Percentiles rank a stretch among this genome's conserved stretches.
phyloP scores from a whole-genome alignment of 306 rosid species.

The Lathyrus aphaca region DNA sequence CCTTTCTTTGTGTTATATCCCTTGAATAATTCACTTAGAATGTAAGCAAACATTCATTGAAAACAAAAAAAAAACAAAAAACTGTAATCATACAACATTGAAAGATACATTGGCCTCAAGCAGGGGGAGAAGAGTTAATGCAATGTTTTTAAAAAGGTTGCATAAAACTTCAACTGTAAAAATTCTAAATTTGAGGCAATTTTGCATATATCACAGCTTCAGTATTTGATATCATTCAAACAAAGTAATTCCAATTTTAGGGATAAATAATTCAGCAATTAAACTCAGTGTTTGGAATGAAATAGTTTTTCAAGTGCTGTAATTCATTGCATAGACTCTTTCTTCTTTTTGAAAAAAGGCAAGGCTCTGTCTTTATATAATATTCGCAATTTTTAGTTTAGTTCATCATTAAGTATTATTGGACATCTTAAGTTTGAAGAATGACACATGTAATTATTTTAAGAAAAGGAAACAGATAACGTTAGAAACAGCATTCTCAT shows the following conservation, averaged over 20 bases:
- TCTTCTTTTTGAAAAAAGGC: not conserved
- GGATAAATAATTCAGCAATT: not conserved
- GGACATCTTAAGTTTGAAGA: constrained; percentile 33
- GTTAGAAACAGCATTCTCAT: constrained; percentile 31
- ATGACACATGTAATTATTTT: constrained; percentile 9
- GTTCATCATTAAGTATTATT: not conserved
- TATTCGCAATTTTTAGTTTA: not conserved
- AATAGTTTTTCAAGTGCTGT: constrained; percentile 29
- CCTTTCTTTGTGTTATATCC: not conserved
- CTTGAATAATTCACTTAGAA: constrained; percentile 13
- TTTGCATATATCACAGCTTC: constrained; percentile 20
- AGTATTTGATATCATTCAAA: constrained; percentile 2
- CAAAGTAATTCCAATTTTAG: not conserved
- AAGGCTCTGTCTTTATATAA: not conserved
- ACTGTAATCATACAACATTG: not conserved
- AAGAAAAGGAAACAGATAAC: constrained; percentile 31
- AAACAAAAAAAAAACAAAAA: not conserved
- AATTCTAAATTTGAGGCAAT: constrained; percentile 15
- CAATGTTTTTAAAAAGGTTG: not conserved
- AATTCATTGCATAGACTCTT: constrained; percentile 17
- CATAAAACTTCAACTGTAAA: not conserved
- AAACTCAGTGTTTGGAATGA: constrained; percentile 10
- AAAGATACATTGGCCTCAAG: constrained; percentile 11
- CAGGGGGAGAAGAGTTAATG: not conserved
- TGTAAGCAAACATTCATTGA: constrained; percentile 10